phyloP scores from a whole-genome alignment of 805 yeast genomes.

The Teunomyces cretensis region DNA sequence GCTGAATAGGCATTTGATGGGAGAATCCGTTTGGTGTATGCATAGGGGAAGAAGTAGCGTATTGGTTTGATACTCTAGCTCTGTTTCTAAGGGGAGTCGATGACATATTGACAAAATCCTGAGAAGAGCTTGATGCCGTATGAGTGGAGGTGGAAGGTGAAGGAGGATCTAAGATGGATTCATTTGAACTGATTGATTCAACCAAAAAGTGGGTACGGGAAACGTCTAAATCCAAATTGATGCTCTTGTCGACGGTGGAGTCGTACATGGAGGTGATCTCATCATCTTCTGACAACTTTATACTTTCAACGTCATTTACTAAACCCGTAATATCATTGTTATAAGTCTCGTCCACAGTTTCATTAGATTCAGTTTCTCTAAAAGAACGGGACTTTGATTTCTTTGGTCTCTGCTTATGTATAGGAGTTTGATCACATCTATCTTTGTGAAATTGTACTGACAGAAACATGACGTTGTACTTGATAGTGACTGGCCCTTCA shows the following conservation, averaged over 20 bases:
- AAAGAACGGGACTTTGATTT: not conserved
- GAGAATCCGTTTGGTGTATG: slow-evolving; percentile 3
- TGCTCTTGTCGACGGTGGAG: not conserved
- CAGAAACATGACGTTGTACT: slow-evolving; percentile 14
- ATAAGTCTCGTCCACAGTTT: not conserved
- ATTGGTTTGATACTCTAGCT: not conserved
- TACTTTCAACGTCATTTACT: not conserved
- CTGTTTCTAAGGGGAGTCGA: slow-evolving; percentile 1
- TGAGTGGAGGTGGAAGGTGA: slow-evolving; percentile 8
- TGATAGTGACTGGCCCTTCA: slow-evolving; percentile 13
- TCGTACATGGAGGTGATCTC: not conserved
- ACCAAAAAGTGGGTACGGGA: not conserved
- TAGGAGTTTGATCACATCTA: slow-evolving; percentile 35
- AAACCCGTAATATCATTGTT: not conserved
- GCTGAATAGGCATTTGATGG: not conserved
- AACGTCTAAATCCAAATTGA: not conserved
- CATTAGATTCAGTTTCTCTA: not conserved
- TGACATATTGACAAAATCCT: not conserved
- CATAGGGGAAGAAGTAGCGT: slow-evolving; percentile 2
- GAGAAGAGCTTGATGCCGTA: not conserved
- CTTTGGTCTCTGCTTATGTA: slow-evolving; percentile 6
- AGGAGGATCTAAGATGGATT: slow-evolving; percentile 5
- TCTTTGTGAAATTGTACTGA: slow-evolving; percentile 31
- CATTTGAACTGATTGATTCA: slow-evolving; percentile 1
- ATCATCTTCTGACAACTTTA: not conserved